Conservation (phyloP, 768 basidiomycete species). For the Agrocybe pediades region DNA sequence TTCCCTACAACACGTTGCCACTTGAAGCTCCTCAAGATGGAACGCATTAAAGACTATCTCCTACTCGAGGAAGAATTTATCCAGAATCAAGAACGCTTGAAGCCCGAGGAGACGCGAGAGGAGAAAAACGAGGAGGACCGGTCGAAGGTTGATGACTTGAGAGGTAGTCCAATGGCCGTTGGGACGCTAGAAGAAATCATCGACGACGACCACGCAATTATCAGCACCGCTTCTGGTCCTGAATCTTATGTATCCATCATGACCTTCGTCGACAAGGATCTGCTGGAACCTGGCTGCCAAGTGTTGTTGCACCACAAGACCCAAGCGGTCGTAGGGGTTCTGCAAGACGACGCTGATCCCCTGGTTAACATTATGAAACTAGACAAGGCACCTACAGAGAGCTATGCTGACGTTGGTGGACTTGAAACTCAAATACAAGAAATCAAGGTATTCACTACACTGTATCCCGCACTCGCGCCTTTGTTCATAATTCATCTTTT, state of each 20-base stretch:
- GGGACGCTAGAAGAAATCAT: slow-evolving; percentile 98
- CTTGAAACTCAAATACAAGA: slow-evolving; percentile 97
- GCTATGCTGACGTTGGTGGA: slow-evolving; percentile 98
- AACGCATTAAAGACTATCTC: slow-evolving; percentile 97
- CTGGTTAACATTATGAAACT: slow-evolving; percentile 98
- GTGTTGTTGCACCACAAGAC: slow-evolving; percentile 96
- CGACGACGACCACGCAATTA: slow-evolving; percentile 99
- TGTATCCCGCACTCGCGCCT: not conserved
- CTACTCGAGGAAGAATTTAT: slow-evolving; percentile 95
- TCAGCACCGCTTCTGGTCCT: slow-evolving; percentile 91
- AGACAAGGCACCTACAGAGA: slow-evolving; percentile 98
- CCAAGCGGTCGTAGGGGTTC: slow-evolving; percentile 91
- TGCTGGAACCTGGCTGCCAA: slow-evolving; percentile 94
- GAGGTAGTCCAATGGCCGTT: slow-evolving; percentile 97
- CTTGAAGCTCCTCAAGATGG: slow-evolving; percentile 92
- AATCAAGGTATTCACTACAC: slow-evolving; percentile 72
- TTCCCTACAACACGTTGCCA: slow-evolving; percentile 95
- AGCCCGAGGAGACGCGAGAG: slow-evolving; percentile 84
- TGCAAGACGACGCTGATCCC: slow-evolving; percentile 94
- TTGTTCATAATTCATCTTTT: slow-evolving; percentile 1
- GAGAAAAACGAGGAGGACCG: slow-evolving; percentile 97
- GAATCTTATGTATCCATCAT: slow-evolving; percentile 98
- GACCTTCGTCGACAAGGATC: slow-evolving; percentile 98
- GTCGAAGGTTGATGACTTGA: slow-evolving; percentile 89
- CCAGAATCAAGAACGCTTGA: slow-evolving; percentile 87